Conservation (phyloP, 2,329 filamentous ascomycete genomes). For the Arthrobotrys pseudoclavata region DNA sequence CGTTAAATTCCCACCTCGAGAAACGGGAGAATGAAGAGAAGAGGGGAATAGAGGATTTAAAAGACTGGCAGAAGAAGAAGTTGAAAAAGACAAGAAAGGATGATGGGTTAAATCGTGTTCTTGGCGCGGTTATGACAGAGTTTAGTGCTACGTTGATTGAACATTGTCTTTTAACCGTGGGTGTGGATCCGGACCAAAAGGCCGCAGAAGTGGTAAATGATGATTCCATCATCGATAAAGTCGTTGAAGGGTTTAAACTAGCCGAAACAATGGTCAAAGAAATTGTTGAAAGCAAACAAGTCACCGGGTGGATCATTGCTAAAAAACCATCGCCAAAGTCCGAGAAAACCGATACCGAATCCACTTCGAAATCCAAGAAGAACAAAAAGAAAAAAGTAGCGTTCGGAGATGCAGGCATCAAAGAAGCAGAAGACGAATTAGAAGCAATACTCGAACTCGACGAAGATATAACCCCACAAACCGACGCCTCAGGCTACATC, state of each 20-base stretch:
- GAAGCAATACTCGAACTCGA: conserved; percentile 63
- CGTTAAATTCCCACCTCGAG: conserved; percentile 74
- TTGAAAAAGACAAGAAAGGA: conserved; percentile 80
- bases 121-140: conserved; percentile 88
- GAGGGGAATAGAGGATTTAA: conserved; percentile 63
- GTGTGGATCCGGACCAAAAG: conserved; percentile 77
- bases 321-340: conserved; percentile 70
- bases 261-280: conserved; percentile 78
- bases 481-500: conserved; percentile 69
- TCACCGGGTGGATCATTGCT: conserved; percentile 90
- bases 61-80: conserved; percentile 71
- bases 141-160: conserved; percentile 89
- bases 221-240: conserved; percentile 74
- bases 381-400: conserved; percentile 62
- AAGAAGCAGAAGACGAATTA: conserved; percentile 65
- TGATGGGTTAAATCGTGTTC: conserved; percentile 81
- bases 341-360: conserved; percentile 65
- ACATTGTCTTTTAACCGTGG: conserved; percentile 79
- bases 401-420: conserved; percentile 61
- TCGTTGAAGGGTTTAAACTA: conserved; percentile 78
- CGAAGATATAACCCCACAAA: conserved; percentile 65
- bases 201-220: conserved; percentile 79
- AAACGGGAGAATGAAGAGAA: conserved; percentile 65
- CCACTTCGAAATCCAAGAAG: conserved; percentile 53
- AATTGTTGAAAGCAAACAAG: conserved; percentile 74